Evolutionary conservation across 1,284 basidiomycete species (phyloP).

Genomic region (Pterula multifida): DNA sequence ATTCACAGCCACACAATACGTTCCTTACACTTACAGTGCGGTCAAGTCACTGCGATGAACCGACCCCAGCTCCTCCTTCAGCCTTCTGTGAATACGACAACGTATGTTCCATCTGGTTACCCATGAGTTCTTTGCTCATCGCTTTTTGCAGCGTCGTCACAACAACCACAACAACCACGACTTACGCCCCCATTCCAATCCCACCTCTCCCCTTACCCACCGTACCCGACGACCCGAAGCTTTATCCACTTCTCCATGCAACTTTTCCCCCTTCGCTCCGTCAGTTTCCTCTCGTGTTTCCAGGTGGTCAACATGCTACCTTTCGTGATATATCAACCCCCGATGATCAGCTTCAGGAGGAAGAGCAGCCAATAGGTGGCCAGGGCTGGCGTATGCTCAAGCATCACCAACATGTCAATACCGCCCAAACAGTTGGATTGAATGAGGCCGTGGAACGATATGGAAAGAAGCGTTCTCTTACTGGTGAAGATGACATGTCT

Average conservation of each 20-base stretch:
- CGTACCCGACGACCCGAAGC: constrained; percentile 65
- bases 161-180: constrained; percentile 75
- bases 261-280: constrained; percentile 57
- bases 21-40: neutral
- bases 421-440: constrained; percentile 45
- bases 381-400: constrained; percentile 64
- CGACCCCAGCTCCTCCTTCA: constrained; percentile 56
- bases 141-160: constrained; percentile 56
- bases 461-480: constrained; percentile 65
- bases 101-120: constrained; percentile 29
- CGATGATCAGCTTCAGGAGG: constrained; percentile 56
- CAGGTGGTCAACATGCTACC: constrained; percentile 63
- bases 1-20: no score
- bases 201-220: constrained; percentile 55
- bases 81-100: constrained; percentile 69
- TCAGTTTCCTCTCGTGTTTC: constrained; percentile 65
- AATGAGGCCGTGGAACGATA: constrained; percentile 71
- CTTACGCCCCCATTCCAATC: constrained; percentile 70
- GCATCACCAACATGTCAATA: constrained; percentile 42
- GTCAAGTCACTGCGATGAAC: constrained; percentile 13
- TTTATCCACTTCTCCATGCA: constrained; percentile 63
- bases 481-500: constrained; percentile 62
- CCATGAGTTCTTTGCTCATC: constrained; percentile 12
- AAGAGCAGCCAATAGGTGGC: constrained; percentile 55
- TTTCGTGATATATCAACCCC: constrained; percentile 57